Evolutionary conservation across 768 basidiomycete genomes (phyloP).

Genomic region (Ramaria sp.): DNA sequence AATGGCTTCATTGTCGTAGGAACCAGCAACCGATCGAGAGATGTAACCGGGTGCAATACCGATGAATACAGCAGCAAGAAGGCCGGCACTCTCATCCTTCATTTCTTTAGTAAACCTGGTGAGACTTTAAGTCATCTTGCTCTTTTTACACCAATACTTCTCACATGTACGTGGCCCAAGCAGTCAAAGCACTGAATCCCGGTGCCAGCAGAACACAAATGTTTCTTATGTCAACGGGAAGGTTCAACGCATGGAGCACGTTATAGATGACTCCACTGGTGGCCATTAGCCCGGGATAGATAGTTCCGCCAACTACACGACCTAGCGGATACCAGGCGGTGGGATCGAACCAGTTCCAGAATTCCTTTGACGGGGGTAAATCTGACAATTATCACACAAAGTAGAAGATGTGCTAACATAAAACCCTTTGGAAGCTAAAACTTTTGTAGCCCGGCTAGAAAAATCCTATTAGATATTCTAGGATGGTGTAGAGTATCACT

Average conservation of each 20-base stretch:
- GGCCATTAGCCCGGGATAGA: constrained; percentile 97
- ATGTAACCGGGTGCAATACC: constrained; percentile 98
- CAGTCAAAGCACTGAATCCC: constrained; percentile 92
- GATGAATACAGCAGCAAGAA: constrained; percentile 97
- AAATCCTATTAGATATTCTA: constrained; percentile 9
- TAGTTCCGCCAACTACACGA: constrained; percentile 95
- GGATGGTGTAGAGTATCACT: constrained; percentile 24
- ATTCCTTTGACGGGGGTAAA: constrained; percentile 51
- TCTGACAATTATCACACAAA: neutral
- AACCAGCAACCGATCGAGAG: constrained; percentile 96
- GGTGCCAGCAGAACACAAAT: constrained; percentile 95
- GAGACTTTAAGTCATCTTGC: neutral
- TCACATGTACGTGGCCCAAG: constrained; percentile 93
- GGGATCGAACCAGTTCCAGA: constrained; percentile 99
- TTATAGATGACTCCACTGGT: constrained; percentile 97
- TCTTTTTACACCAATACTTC: constrained; percentile 16
- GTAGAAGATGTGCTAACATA: constrained; percentile 51
- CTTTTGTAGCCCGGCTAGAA: constrained; percentile 79
- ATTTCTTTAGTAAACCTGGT: constrained; percentile 90
- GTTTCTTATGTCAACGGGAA: constrained; percentile 96
- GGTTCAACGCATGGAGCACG: constrained; percentile 72
- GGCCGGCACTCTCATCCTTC: constrained; percentile 89
- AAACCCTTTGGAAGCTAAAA: constrained; percentile 88
- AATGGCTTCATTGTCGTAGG: constrained; percentile 99
- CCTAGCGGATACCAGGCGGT: constrained; percentile 99